Evolutionary conservation across 345 rosid genomes (phyloP).

Genomic region (Citrus sinensis): DVS_A1.0 CM039167.1:15562001-15562500

Average conservation of each 20-base stretch:
- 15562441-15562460: conserved; percentile 18
- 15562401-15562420: conserved; percentile 71
- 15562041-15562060: not conserved
- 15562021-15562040: not conserved
- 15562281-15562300: not conserved
- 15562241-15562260: conserved; percentile 86
- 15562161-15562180: conserved; percentile 18
- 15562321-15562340: no score
- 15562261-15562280: conserved; percentile 64
- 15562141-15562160: not conserved
- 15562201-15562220: conserved; percentile 96
- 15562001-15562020: not conserved
- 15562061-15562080: not conserved
- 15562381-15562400: conserved; percentile 76
- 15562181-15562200: conserved; percentile 89
- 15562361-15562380: conserved; percentile 52
- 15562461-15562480: not conserved
- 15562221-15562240: conserved; percentile 91
- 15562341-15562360: not conserved
- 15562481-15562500: not conserved
- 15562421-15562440: conserved; percentile 88
- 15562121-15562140: not conserved
- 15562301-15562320: not conserved
- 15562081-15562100: not conserved
- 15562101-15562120: not conserved